Conservation (phyloP, 345 rosid genomes). For the Aquilaria yunnanensis region DNA sequence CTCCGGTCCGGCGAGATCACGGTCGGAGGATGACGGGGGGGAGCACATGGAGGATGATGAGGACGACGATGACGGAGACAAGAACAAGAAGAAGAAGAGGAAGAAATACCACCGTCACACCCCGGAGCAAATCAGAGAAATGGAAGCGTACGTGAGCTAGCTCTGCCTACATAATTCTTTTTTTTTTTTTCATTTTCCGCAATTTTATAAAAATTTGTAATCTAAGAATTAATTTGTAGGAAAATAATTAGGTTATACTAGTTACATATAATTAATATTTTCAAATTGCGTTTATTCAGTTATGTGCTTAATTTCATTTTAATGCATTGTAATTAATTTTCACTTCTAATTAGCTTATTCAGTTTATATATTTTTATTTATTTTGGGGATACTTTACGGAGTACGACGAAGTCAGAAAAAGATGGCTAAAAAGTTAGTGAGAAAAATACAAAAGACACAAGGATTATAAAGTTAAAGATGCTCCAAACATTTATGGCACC, state of each 20-base stretch:
- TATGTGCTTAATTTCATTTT: not conserved
- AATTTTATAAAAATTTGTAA: not conserved
- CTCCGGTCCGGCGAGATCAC: constrained; percentile 80
- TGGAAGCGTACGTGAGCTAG: constrained; percentile 72
- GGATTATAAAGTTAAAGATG: constrained; percentile 18
- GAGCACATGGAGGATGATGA: constrained; percentile 51
- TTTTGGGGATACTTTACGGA: too few species aligned
- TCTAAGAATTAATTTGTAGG: not conserved
- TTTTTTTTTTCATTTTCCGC: not conserved
- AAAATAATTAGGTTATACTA: not conserved
- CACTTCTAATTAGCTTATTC: too few species aligned
- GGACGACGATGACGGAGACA: constrained; percentile 32
- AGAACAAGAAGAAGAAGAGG: constrained; percentile 78
- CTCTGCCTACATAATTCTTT: not conserved
- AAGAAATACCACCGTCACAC: constrained; percentile 98
- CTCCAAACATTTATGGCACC: constrained; percentile 14
- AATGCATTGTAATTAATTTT: not conserved
- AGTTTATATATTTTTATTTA: too few species aligned
- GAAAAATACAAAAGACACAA: constrained; percentile 13
- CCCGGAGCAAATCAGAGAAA: constrained; percentile 89
- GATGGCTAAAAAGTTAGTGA: constrained; percentile 8
- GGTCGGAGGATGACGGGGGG: constrained; percentile 72
- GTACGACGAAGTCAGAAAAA: constrained; percentile 1
- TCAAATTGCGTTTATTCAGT: not conserved
- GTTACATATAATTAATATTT: not conserved